Evolutionary conservation across 2,329 filamentous ascomycete genomes (phyloP), one percentile per base, ranked within the genome.

Genomic region (Aspergillus brasiliensis): DNA sequence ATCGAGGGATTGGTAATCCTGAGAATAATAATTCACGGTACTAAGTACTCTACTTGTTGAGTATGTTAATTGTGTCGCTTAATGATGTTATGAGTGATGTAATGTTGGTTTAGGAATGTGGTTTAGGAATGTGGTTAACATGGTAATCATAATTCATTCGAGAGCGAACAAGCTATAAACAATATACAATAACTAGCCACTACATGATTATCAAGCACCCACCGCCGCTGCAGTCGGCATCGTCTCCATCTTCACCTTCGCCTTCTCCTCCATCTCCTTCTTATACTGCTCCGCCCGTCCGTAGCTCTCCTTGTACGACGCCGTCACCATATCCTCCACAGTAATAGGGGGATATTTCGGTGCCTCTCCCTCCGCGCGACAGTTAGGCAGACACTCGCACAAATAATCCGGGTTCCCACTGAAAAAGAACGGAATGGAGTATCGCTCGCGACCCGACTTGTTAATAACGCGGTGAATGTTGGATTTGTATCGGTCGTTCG

Each of bases 381-480:
- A 81, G 51, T 78, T 78, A 1, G 78, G 78, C 57, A 81, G 62
- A 59, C 78, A 80, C 58, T 75, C 66, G 49, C 80, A 77, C 7
- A 77, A 59, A 58, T 76, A 80, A 54, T 80, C 77, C 1, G 77
- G 77, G 48, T 81, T 80, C 1, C 78, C 76, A n/a, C 69, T 74
- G 59, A 77, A 80, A 63, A 80, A 80, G 57, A 80, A 77, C 0
- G 77, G 76, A 52, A 79, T 77, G 1, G 71, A 75, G 59, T 80
- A 79, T 7, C 78, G 65, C 60, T 80, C 77, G 8, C 61, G 46
- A 0, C 73, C 74, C 10, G 73, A 74, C 51, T 72, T 70, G 63
- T 80, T 80, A 53, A 80, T 79, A 0, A 80, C 78, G 0, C 77
- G 73, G 59, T 80, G 78, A 11, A 74, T 65, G 51, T 77, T 78